Evolutionary conservation across 148 eudicot genomes (phyloP), one percentile per base, ranked within the genome.

Genomic region (Euryodendron excelsum): DNA sequence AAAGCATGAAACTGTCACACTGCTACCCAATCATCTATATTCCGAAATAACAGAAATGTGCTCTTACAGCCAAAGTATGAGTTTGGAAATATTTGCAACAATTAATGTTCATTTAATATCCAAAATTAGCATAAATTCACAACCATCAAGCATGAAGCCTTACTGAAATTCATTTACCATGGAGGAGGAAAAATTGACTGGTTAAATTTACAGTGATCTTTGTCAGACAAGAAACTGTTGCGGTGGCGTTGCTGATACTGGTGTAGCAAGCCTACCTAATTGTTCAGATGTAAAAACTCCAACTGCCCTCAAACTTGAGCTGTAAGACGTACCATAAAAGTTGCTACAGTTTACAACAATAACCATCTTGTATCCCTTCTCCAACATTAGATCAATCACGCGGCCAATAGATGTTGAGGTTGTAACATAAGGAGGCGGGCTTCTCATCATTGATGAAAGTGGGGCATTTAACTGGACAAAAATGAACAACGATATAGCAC

Each of bases 251-350:
- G 58, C 47, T 68, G 87, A 77, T 50, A 79, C 74, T 74, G 88
- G 86, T 55, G 31, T 31, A 72, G 87, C 67, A 71, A 90, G 88
- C 71, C 84, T 86, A 73, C 53, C 61, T 45, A 90, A 63, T 75
- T 85, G 82, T 68, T 88, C 86, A 69, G 58, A 82, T 44, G 93
- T 88, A 73, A 90, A 84, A 48, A 90, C 90, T 81, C 93, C 93
- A 58, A 87, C 86, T 36, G 89, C 85, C 82, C 80, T 90, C 45
- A 86, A 80, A 75, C 85, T 78, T 60, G 85, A 82, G 79, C 70
- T 27, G 72, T 74, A 78, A 58, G 69, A 82, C 59, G 82, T 82
- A 60, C 90, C 81, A 75, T 80, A 86, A 61, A 73, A 61, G 39
- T 78, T 84, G 47, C 80, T 79, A 77, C 78, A 70, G 60, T 82